phyloP scores from a whole-genome alignment of 352 stramenopile species.

The Blastocystis sp. region DNA sequence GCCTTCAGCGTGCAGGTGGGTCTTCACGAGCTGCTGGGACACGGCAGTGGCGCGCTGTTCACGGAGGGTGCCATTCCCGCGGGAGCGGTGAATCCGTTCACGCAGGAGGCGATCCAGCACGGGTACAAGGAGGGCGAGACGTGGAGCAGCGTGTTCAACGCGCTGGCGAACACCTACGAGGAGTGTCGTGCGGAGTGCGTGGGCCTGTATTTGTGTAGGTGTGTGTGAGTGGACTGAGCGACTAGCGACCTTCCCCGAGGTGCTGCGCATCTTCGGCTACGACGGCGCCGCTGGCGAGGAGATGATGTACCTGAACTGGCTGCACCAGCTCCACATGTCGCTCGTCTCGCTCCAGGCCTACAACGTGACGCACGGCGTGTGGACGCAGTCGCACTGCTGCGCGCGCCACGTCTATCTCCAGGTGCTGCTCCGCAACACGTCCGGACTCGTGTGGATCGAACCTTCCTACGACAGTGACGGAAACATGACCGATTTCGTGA shows the following conservation, averaged over 20 bases:
- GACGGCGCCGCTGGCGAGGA: slow-evolving; percentile 72
- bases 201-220: slow-evolving; percentile 75
- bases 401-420: slow-evolving; percentile 75
- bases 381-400: slow-evolving; percentile 75
- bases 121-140: slow-evolving; percentile 76
- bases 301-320: slow-evolving; percentile 75
- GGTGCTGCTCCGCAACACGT: slow-evolving; percentile 71
- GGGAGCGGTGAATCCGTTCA: slow-evolving; percentile 41
- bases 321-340: slow-evolving; percentile 71
- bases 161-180: slow-evolving; percentile 75
- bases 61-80: slow-evolving; percentile 27
- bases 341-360: slow-evolving; percentile 75
- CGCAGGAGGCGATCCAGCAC: slow-evolving; percentile 1
- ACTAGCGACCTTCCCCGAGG: slow-evolving; percentile 57
- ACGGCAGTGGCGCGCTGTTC: slow-evolving; percentile 75
- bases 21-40: slow-evolving; percentile 75
- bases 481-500: slow-evolving; percentile 29
- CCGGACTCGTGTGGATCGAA: slow-evolving; percentile 74
- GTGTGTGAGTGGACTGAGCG: not conserved
- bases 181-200: slow-evolving; percentile 76
- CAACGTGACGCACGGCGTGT: slow-evolving; percentile 58
- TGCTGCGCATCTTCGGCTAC: slow-evolving; percentile 75
- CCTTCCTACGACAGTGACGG: slow-evolving; percentile 63
- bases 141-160: slow-evolving; percentile 74
- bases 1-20: slow-evolving; percentile 75